A percentile compares a stretch with the other conserved stretches of the same genome.
phyloP scores from a whole-genome alignment of 345 rosid genomes.

The Dovyalis caffra region DNA sequence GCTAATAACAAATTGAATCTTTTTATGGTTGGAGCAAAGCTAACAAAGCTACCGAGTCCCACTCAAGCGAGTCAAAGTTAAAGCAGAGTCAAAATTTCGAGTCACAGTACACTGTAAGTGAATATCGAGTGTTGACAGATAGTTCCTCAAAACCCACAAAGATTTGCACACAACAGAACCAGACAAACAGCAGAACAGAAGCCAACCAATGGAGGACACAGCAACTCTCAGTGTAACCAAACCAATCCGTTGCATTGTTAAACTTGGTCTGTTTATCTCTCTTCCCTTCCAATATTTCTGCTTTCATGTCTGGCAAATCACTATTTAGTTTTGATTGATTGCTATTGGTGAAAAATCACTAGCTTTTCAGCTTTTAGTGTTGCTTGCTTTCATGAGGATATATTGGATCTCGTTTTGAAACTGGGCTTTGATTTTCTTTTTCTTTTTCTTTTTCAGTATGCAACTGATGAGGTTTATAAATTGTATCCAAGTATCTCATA shows the following conservation, averaged over 20 bases:
- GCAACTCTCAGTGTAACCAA: conserved; percentile 9
- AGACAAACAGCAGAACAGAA: neutral
- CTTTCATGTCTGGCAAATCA: neutral
- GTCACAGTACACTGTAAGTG: too few species aligned
- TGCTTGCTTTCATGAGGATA: neutral
- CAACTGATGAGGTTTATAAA: neutral
- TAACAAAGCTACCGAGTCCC: too few species aligned
- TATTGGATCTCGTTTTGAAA: neutral
- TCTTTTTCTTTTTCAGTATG: neutral
- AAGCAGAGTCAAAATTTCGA: too few species aligned
- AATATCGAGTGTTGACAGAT: too few species aligned
- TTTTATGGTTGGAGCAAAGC: too few species aligned
- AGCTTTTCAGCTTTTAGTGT: neutral
- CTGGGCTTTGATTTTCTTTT: neutral
- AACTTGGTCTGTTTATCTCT: conserved; percentile 58
- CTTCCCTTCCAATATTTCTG: neutral
- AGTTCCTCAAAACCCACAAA: too few species aligned
- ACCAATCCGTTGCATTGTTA: conserved; percentile 85
- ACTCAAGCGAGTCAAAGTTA: too few species aligned
- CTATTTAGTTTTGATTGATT: neutral
- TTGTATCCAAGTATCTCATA: neutral
- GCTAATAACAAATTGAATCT: too few species aligned
- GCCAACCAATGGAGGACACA: conserved; percentile 9
- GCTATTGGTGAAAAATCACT: too few species aligned
- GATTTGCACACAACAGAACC: neutral